These are phyloP conservation scores for Wickerhamiella occidentalis DNA, from an alignment of 805 yeast species.

Conservation along the genomic window DNA sequence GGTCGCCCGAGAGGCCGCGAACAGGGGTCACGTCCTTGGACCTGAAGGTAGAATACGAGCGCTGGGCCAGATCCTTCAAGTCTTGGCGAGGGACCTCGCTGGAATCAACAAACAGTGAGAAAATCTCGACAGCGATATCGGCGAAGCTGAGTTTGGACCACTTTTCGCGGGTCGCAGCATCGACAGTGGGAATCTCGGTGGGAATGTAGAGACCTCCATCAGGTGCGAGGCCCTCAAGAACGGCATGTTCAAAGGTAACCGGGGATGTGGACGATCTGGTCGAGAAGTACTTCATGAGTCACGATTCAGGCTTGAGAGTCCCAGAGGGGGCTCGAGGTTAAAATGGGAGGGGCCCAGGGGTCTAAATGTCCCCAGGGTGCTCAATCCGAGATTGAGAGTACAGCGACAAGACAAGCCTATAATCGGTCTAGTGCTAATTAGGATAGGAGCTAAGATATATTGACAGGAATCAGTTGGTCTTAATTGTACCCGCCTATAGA, in stretches of 20 bases:
- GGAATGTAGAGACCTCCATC: constrained; percentile 97
- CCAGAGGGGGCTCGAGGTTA: neutral
- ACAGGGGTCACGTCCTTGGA: constrained; percentile 81
- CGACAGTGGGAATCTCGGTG: constrained; percentile 58
- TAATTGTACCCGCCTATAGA: no score
- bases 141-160: constrained; percentile 73
- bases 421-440: no score
- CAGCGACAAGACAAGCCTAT: no score
- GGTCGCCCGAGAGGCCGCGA: constrained; percentile 41
- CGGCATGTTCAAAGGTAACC: constrained; percentile 32
- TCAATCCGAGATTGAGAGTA: no score
- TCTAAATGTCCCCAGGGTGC: neutral
- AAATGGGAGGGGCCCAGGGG: neutral
- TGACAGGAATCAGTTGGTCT: no score
- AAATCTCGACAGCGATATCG: constrained; percentile 75
- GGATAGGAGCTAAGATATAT: no score
- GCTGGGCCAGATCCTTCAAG: constrained; percentile 45
- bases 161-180: constrained; percentile 40
- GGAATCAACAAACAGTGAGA: constrained; percentile 65
- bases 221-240: constrained; percentile 67
- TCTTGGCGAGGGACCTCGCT: constrained; percentile 64
- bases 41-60: constrained; percentile 86
- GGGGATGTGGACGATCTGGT: constrained; percentile 30
- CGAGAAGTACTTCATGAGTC: constrained; percentile 26
- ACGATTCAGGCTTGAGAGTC: neutral